Percentiles rank a stretch among this genome's conserved stretches.
Evolutionary conservation across 2,329 filamentous ascomycete species (phyloP).

Genomic region (Trichoderma simmonsii): DNA sequence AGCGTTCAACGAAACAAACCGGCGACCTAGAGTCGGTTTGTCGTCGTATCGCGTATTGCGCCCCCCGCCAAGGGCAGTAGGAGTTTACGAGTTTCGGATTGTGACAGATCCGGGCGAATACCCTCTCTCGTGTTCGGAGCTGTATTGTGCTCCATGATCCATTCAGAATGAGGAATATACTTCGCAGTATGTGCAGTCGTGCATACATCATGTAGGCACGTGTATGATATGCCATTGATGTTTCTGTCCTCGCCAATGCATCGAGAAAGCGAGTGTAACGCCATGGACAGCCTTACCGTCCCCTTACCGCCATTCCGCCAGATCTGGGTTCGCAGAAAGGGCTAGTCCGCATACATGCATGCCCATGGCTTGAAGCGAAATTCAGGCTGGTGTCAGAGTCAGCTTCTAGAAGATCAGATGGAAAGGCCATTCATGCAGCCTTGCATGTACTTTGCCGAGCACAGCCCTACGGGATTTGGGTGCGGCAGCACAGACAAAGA

Average conservation of each 20-base stretch:
- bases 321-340: constrained; percentile 7
- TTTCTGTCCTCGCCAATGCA: neutral
- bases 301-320: neutral
- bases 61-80: neutral
- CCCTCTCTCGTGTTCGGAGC: neutral
- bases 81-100: neutral
- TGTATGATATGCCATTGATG: neutral
- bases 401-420: constrained; percentile 18
- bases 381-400: neutral
- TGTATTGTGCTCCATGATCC: neutral
- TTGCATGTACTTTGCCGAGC: neutral
- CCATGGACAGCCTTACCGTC: neutral
- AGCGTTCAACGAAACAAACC: neutral
- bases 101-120: neutral
- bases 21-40: too few relatives aligned
- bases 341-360: neutral
- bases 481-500: neutral
- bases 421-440: constrained; percentile 1
- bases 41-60: neutral
- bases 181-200: neutral
- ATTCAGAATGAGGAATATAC: neutral
- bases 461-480: constrained; percentile 8
- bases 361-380: neutral
- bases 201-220: neutral
- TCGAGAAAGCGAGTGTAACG: neutral